Base-by-base conservation (phyloP, 768 basidiomycete genomes). In the Naganishia vishniacii region DNA sequence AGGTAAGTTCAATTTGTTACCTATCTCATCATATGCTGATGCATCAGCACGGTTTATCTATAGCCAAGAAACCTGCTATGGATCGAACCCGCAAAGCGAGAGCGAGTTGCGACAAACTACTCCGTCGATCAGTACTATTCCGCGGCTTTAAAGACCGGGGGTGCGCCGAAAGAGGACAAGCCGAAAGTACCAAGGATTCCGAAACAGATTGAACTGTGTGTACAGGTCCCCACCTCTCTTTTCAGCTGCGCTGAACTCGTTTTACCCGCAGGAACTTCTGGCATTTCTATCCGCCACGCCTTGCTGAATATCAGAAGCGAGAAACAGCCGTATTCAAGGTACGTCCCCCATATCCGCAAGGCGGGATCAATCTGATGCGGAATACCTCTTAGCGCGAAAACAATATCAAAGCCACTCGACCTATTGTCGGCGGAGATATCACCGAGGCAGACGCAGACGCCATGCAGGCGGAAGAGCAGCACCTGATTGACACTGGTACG, bases 61-160 rank as follows among this genome's bases (percentile, higher is more conserved):
- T 53, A 69, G 71, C 65, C 67, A 18, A 68, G 68, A 56, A 70
- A 63, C 37, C 44, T 78, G 64, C 70, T 78, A 68, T 83, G 91
- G 67, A 81, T 81, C 69, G 89, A 92, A 28, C 81, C 94, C 20
- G 90, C 89, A 41, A 98, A 97, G 80, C 85, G 94, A 28, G 91
- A 93, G 76, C 85, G 94, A 66, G 92, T 93, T 78, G 72, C 75
- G 56, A 83, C 85, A 32, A 94, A 93, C 72, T 97, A 95, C 77
- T 92, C 90, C 0, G 88, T 97, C 37, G 92, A 97, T 72, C 86
- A 84, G 53, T 99, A 99, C 77, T 95, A 93, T 83, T 89, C 92
- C 77, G 91, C 93, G 73, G 86, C 88, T 0, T 81, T 97, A 71
- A 86, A 89, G 15, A 84, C 84, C n/a, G n/a, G n/a, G 9, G 69